Evolutionary conservation across 2,329 filamentous ascomycete species (phyloP), one percentile per base, ranked within the genome.

Genomic region (Trematosphaeria pertusa): DNA sequence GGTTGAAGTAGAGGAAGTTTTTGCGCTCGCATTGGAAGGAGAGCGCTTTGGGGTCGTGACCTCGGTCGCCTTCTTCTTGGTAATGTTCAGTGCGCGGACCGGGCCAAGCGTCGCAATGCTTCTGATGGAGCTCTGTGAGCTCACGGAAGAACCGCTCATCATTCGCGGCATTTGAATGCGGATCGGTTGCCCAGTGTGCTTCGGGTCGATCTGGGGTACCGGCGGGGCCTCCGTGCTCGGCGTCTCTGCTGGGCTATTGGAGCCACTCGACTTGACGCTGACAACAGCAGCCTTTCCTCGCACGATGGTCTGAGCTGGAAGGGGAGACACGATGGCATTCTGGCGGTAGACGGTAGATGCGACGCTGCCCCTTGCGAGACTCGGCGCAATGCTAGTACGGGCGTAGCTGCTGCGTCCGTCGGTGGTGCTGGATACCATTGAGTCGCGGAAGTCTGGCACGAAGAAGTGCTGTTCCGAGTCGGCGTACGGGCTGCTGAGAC

Each of bases 311-410:
- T 94, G 91, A 0, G 91, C 91, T 1, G 92, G 87, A 45, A 87
- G 76, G 2, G 78, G 88, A 67, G 80, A 91, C 59, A 96, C 84
- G 41, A 96, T 85, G 12, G 90, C 91, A 64, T 95, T 91, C 75
- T 92, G 93, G 57, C 91, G 89, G 68, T 97, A 97, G 42, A 96
- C 91, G 15, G 93, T 97, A 1, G 92, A 96, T 3, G 91, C 92
- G 54, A 97, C 88, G 65, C 81, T 85, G 46, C 64, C 74, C 28
- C 78, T 71, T 21, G 76, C 77, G 22, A 80, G 67, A 39, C 74
- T 78, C 1, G 77, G 76, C 9, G 77, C 75, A 57, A 79, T 77
- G 53, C 75, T 78, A n/a, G 72, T 73, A 36, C 74, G 74, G 17
- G 71, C 71, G 46, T 70, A 74, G 48, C 71, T 71, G 52, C 73